Conservation (phyloP, 2,329 filamentous ascomycete genomes). For the Aspergillus alliaceus region DNA sequence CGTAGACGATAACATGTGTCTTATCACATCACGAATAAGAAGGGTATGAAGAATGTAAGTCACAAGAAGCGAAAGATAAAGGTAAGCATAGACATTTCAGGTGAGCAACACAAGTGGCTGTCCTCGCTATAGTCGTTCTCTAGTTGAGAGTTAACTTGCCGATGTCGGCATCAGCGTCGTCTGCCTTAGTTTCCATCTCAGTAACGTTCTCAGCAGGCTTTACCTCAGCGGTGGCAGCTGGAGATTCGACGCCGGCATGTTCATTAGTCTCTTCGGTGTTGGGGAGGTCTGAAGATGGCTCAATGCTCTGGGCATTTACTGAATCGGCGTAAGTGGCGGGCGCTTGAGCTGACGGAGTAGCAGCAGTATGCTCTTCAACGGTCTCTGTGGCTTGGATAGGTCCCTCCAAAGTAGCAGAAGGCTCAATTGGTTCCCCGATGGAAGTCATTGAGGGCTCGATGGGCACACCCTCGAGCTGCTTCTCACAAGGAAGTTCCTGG, state of each 20-base stretch:
- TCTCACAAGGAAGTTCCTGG: conserved; percentile 2
- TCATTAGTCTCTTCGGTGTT: neutral
- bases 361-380: conserved; percentile 2
- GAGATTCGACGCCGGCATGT: neutral
- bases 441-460: neutral
- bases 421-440: neutral
- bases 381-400: neutral
- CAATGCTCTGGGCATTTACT: neutral
- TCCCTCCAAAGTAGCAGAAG: neutral
- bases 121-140: neutral
- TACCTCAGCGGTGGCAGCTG: conserved; percentile 3
- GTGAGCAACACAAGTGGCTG: neutral
- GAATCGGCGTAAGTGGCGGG: neutral
- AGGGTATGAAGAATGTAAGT: conserved; percentile 18
- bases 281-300: neutral
- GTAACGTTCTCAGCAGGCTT: conserved; percentile 9
- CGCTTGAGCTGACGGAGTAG: neutral
- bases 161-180: conserved; percentile 27
- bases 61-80: conserved; percentile 14
- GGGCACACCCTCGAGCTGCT: neutral
- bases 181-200: conserved; percentile 14
- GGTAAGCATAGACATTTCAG: neutral
- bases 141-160: conserved; percentile 25
- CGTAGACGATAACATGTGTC: conserved; percentile 5
- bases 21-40: conserved; percentile 12